These are phyloP conservation scores for Corchorus capsularis DNA, from an alignment of 345 rosid species.

Conservation along the genomic window DNA sequence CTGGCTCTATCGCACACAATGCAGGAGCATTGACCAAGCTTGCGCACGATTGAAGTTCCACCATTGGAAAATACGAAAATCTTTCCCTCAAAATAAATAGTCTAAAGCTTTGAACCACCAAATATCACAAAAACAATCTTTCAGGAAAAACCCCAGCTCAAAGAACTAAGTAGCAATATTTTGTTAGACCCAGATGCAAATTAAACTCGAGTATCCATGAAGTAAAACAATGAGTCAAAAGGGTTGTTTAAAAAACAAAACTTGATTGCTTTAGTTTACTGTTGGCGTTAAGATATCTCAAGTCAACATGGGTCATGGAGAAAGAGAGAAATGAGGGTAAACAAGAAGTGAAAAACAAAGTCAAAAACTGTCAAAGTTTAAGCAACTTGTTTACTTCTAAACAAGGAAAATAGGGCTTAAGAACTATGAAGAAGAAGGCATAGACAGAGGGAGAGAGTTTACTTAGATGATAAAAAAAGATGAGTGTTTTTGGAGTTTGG, in stretches of 20 bases:
- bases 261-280: background rate
- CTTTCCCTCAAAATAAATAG: background rate
- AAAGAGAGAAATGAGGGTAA: background rate
- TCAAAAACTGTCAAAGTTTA: background rate
- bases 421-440: background rate
- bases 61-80: slow-evolving; percentile 29
- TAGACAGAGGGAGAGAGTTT: background rate
- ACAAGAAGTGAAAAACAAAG: background rate
- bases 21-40: slow-evolving; percentile 49
- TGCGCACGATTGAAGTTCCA: slow-evolving; percentile 44
- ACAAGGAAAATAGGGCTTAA: background rate
- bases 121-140: background rate
- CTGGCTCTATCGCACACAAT: slow-evolving; percentile 44
- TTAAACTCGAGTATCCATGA: background rate
- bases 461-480: background rate
- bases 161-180: slow-evolving; percentile 5
- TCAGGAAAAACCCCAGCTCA: background rate
- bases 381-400: slow-evolving; percentile 7
- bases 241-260: background rate
- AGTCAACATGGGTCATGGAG: background rate
- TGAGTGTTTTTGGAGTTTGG: background rate
- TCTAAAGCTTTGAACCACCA: slow-evolving; percentile 11
- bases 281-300: background rate
- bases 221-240: background rate
- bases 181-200: background rate